Conservation (phyloP, 139 green algal species). For the Yamagishiella unicocca region DNA sequence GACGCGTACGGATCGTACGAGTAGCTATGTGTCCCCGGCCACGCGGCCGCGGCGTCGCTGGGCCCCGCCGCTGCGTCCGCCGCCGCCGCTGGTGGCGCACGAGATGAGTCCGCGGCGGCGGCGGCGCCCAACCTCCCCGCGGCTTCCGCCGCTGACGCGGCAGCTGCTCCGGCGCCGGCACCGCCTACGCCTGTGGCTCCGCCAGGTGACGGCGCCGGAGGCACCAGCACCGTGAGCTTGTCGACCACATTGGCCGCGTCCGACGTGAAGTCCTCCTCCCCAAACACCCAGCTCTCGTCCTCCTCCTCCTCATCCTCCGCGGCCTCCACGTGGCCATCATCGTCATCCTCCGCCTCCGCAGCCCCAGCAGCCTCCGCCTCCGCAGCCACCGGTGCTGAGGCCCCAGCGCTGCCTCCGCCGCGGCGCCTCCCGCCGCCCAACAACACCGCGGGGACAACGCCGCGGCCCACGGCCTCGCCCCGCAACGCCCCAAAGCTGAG, state of each 20-base stretch:
- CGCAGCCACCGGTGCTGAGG: not conserved
- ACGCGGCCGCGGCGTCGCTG: not conserved
- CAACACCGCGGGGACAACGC: not conserved
- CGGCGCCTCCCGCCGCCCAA: not conserved
- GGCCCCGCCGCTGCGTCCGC: not conserved
- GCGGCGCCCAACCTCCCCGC: no score
- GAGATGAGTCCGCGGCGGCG: not conserved
- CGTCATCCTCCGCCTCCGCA: not conserved
- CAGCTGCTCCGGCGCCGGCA: not conserved
- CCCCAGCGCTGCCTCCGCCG: not conserved
- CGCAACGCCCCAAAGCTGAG: conserved; percentile 37
- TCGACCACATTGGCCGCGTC: conserved; percentile 17
- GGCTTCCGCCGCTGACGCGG: not conserved
- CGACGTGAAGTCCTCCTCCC: conserved; percentile 33
- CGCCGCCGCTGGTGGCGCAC: not conserved
- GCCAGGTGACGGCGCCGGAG: not conserved
- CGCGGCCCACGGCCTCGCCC: not conserved
- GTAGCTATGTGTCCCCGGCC: not conserved
- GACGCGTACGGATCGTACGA: not conserved
- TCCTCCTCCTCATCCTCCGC: conserved; percentile 14
- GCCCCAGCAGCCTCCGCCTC: not conserved
- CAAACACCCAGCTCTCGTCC: conserved; percentile 35
- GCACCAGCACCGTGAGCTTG: conserved; percentile 28
- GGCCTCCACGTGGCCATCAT: not conserved
- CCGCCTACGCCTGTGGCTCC: not conserved